Conservation (phyloP, 73 alveolate species). For the Tetrahymena elliotti region DNA sequence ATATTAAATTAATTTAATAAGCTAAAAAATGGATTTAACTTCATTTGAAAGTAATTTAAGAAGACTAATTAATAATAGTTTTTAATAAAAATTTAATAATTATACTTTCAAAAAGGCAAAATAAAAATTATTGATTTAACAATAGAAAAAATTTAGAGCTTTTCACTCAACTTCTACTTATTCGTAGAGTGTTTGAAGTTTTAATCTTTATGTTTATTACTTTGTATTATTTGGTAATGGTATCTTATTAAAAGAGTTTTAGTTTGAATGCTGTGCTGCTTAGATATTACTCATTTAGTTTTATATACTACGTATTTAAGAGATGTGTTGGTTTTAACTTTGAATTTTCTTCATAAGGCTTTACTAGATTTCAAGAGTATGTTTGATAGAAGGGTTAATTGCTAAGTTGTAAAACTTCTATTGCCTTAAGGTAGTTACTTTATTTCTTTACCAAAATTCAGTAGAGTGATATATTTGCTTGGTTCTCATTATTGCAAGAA, state of each 20-base stretch:
- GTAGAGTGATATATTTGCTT: neutral
- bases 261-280: neutral
- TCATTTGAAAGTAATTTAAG: too few relatives aligned
- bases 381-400: neutral
- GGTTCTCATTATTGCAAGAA: neutral
- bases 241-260: neutral
- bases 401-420: neutral
- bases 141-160: too few relatives aligned
- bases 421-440: neutral
- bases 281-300: neutral
- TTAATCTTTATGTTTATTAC: neutral
- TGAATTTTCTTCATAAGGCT: neutral
- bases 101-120: too few relatives aligned
- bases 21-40: too few relatives aligned
- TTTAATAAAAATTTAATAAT: too few relatives aligned
- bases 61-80: too few relatives aligned
- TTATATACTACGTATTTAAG: neutral
- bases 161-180: neutral
- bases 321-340: neutral
- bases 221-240: neutral
- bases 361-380: neutral
- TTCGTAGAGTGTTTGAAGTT: neutral
- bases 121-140: neutral
- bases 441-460: neutral
- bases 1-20: too few relatives aligned